Percentiles rank a stretch among this genome's conserved stretches.
These are phyloP conservation scores for Trypanosoma scelopori DNA, from an alignment of 208 protist species.

Conservation along the genomic window DNA sequence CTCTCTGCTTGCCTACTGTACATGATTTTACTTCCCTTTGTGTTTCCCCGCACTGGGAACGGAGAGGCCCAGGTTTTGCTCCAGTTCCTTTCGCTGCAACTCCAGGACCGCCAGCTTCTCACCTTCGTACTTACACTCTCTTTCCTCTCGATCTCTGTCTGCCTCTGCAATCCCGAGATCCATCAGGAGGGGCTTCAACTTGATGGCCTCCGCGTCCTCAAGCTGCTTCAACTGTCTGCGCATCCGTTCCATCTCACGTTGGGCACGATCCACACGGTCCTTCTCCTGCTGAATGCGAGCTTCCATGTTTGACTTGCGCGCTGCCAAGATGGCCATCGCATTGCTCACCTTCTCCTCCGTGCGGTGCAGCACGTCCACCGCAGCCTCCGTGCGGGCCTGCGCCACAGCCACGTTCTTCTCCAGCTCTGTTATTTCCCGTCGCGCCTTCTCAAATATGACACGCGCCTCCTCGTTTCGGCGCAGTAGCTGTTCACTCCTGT, in stretches of 20 bases:
- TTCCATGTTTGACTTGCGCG: constrained; percentile 69
- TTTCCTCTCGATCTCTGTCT: constrained; percentile 62
- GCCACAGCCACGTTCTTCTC: constrained; percentile 55
- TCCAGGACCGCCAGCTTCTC: constrained; percentile 67
- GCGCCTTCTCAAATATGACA: constrained; percentile 71
- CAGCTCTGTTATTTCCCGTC: constrained; percentile 70
- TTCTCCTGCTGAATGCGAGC: constrained; percentile 81
- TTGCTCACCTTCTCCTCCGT: constrained; percentile 69
- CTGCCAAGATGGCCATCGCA: constrained; percentile 49
- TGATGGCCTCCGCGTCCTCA: constrained; percentile 66
- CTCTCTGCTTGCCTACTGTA: constrained; percentile 13
- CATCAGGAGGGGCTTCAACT: constrained; percentile 50
- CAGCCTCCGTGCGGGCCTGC: constrained; percentile 37
- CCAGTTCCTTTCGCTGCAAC: constrained; percentile 69
- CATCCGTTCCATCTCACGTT: constrained; percentile 81
- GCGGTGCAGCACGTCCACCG: constrained; percentile 54
- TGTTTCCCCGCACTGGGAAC: background rate
- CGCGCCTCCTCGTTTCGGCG: constrained; percentile 81
- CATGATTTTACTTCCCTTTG: background rate
- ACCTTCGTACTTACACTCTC: constrained; percentile 72
- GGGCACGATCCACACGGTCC: constrained; percentile 58
- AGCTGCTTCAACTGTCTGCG: constrained; percentile 75
- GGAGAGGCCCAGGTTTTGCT: constrained; percentile 40
- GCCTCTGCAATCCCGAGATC: constrained; percentile 51
- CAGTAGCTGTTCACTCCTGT: constrained; percentile 84